These are phyloP conservation scores for Pseudomassariella vexata DNA, from an alignment of 2,329 filamentous ascomycete genomes.

Conservation along the genomic window DNA sequence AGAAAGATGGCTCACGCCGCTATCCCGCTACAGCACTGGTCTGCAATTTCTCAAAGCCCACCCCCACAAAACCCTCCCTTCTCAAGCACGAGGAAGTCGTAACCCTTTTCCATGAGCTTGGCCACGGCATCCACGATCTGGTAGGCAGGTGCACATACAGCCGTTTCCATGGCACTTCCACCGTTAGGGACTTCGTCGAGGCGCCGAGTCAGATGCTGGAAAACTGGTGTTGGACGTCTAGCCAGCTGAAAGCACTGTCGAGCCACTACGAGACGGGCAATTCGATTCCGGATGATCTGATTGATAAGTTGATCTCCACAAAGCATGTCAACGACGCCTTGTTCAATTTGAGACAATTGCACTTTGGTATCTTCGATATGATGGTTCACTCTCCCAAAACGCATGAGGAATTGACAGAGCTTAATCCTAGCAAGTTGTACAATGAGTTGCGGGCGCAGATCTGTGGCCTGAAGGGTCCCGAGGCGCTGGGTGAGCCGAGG, in stretches of 20 bases:
- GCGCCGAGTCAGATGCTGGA: constrained; percentile 69
- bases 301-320: constrained; percentile 67
- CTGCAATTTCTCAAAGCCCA: constrained; percentile 82
- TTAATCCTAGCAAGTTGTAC: constrained; percentile 63
- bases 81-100: constrained; percentile 81
- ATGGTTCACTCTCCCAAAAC: constrained; percentile 64
- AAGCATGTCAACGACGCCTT: constrained; percentile 78
- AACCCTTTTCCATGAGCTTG: constrained; percentile 74
- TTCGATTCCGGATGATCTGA: constrained; percentile 68
- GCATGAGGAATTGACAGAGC: constrained; percentile 61
- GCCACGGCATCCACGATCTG: constrained; percentile 66
- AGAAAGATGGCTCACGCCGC: constrained; percentile 61
- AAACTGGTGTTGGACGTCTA: constrained; percentile 69
- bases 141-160: constrained; percentile 57
- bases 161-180: constrained; percentile 62
- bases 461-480: constrained; percentile 67
- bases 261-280: constrained; percentile 67
- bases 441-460: constrained; percentile 70
- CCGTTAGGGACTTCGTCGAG: constrained; percentile 65
- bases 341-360: constrained; percentile 71
- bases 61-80: constrained; percentile 67
- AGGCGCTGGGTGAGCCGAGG: constrained; percentile 53
- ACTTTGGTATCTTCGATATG: constrained; percentile 84
- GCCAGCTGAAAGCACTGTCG: constrained; percentile 60
- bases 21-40: constrained; percentile 77